phyloP scores from a whole-genome alignment of 768 basidiomycete species.

The Suillus placidus region DNA sequence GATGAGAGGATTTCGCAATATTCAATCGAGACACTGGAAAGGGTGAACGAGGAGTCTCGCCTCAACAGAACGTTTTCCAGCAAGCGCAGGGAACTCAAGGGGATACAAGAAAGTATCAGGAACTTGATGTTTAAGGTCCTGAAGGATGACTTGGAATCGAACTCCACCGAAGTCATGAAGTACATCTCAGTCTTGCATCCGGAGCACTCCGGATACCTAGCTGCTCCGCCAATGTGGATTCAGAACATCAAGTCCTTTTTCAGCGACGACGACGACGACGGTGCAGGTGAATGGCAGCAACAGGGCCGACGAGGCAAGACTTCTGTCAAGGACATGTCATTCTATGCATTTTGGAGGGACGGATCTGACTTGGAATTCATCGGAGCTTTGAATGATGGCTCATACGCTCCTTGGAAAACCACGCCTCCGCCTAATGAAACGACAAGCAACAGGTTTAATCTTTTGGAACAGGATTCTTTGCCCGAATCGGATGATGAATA shows the following conservation, averaged over 20 bases:
- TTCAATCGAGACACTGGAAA: conserved; percentile 62
- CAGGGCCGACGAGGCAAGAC: conserved; percentile 32
- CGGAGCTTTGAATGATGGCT: conserved; percentile 13
- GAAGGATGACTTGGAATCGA: conserved; percentile 34
- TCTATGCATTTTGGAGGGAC: conserved; percentile 56
- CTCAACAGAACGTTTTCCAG: conserved; percentile 39
- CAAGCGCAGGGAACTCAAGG: conserved; percentile 45
- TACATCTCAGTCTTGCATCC: conserved; percentile 50
- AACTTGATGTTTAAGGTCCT: conserved; percentile 47
- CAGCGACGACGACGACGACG: conserved; percentile 17
- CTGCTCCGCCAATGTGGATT: conserved; percentile 53
- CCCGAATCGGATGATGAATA: conserved; percentile 15
- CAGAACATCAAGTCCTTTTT: conserved; percentile 21
- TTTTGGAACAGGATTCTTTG: conserved; percentile 6
- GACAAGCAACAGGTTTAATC: conserved; percentile 6
- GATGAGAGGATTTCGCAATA: conserved; percentile 64
- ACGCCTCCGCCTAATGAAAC: not conserved
- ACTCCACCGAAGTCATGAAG: conserved; percentile 40
- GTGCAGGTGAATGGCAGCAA: conserved; percentile 37
- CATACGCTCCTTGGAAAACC: conserved; percentile 4
- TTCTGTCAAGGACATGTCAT: conserved; percentile 27
- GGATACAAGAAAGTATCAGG: conserved; percentile 48
- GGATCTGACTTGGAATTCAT: conserved; percentile 53
- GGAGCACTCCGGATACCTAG: conserved; percentile 48
- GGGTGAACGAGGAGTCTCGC: conserved; percentile 41